These are phyloP conservation scores for Fusarium sp. DNA, from an alignment of 2,329 filamentous ascomycete genomes.

Conservation along the genomic window DNA sequence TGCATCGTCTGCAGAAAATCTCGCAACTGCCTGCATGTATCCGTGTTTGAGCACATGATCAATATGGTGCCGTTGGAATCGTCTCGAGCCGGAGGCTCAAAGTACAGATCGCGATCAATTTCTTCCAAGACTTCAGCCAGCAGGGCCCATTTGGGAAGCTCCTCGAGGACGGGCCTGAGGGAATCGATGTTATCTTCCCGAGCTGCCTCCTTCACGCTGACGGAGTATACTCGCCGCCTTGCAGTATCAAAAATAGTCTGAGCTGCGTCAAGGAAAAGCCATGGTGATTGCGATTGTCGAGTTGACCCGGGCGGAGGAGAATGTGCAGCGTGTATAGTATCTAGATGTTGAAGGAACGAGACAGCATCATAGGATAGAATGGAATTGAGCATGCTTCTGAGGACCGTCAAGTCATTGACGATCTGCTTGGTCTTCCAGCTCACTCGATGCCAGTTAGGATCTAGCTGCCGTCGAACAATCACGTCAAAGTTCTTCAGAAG, in stretches of 20 bases:
- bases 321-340: slow-evolving; percentile 92
- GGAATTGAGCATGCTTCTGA: slow-evolving; percentile 82
- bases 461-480: slow-evolving; percentile 86
- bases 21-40: slow-evolving; percentile 85
- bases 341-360: slow-evolving; percentile 89
- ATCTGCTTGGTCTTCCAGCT: slow-evolving; percentile 96
- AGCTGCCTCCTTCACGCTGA: slow-evolving; percentile 65
- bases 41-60: slow-evolving; percentile 92
- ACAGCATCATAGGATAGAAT: slow-evolving; percentile 89
- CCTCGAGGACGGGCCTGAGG: slow-evolving; percentile 84
- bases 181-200: slow-evolving; percentile 63
- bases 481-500: slow-evolving; percentile 92
- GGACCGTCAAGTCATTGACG: slow-evolving; percentile 84
- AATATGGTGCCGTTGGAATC: slow-evolving; percentile 92
- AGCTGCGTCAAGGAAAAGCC: slow-evolving; percentile 94
- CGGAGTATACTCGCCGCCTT: slow-evolving; percentile 84
- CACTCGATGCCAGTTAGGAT: slow-evolving; percentile 96
- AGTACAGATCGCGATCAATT: slow-evolving; percentile 89
- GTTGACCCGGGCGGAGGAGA: slow-evolving; percentile 88
- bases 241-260: slow-evolving; percentile 94
- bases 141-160: slow-evolving; percentile 92
- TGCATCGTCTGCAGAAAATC: slow-evolving; percentile 95
- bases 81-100: slow-evolving; percentile 78
- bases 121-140: slow-evolving; percentile 92
- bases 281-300: slow-evolving; percentile 88